Evolutionary conservation across 2,329 filamentous ascomycete genomes (phyloP), one percentile per base, ranked within the genome.

Genomic region (Ophiocordyceps camponoti-floridani): DNA sequence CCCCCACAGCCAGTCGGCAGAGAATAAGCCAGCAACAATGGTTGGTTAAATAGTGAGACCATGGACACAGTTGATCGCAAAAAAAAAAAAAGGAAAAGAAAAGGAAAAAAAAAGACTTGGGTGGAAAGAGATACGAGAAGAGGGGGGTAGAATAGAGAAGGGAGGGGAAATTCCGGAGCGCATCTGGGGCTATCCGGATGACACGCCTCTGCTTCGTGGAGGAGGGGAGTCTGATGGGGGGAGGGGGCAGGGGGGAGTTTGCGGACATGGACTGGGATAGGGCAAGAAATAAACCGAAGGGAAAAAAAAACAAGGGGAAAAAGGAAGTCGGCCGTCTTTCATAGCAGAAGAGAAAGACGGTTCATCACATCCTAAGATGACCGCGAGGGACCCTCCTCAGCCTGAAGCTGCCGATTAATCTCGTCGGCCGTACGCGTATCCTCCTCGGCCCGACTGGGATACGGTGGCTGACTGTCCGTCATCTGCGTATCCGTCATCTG

Each of bases 351-450:
- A 30, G 27, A 30, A 30, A 12, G 18, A 37, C 12, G 47, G 40
- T 45, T 50, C 54, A n/a, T n/a, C n/a, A n/a, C n/a, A n/a, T 42
- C 53, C 50, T 48, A 51, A 43, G 49, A 45, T 42, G 49, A 40
- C 47, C 50, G 50, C 43, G 45, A 41, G 41, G 50, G 40, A 8
- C 47, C 41, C 33, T 55, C 59, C 16, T 68, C 64, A 2, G 61
- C 52, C 50, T 70, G 67, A 46, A 77, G 54, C 51, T 76, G 73
- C 40, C 69, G 61, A 47, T 73, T 69, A 41, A 75, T 69, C 44
- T 76, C 73, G 16, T 75, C 72, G 2, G 67, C 65, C 8, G 66
- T 62, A 45, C 66, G 62, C 33, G 61, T 59, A 7, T 69, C 65
- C n/a, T 70, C 64, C 9, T 64, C 61, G 8, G 50, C 50, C 26